These are phyloP conservation scores for Neurospora africana DNA, from an alignment of 495 filamentous ascomycete genomes.

Conservation along the genomic window DNA sequence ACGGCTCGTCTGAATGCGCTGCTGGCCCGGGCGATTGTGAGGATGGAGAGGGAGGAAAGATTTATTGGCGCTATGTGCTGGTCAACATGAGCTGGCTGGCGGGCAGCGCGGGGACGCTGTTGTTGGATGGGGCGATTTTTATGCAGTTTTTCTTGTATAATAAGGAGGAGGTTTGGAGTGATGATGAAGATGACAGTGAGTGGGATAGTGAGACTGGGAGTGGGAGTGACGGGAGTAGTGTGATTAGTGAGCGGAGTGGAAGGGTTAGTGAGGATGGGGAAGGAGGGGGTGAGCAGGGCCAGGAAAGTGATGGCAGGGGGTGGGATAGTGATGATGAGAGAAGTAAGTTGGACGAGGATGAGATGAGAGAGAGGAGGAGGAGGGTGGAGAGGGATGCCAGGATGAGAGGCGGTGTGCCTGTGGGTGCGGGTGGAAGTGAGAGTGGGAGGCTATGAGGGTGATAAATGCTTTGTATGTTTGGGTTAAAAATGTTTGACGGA, in stretches of 20 bases:
- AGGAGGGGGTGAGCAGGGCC: slow-evolving; percentile 17
- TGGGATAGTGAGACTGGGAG: slow-evolving; percentile 6
- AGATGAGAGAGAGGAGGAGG: slow-evolving; percentile 14
- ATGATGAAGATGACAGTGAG: slow-evolving; percentile 12
- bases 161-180: slow-evolving; percentile 7
- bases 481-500: not conserved
- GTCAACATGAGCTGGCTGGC: slow-evolving; percentile 85
- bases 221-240: slow-evolving; percentile 5
- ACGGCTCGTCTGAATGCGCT: slow-evolving; percentile 42
- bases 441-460: not conserved
- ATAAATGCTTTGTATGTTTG: not conserved
- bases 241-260: slow-evolving; percentile 5
- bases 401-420: not conserved
- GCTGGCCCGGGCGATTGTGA: slow-evolving; percentile 32
- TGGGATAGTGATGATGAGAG: slow-evolving; percentile 3
- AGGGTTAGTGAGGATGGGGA: slow-evolving; percentile 20
- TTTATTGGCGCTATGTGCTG: slow-evolving; percentile 71
- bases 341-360: slow-evolving; percentile 13
- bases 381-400: slow-evolving; percentile 20
- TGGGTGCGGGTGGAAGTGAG: not conserved
- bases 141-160: slow-evolving; percentile 84
- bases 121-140: slow-evolving; percentile 79
- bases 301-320: slow-evolving; percentile 5
- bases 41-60: slow-evolving; percentile 40
- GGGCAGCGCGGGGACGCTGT: slow-evolving; percentile 77